Base-by-base conservation (phyloP, 306 rosid genomes). In the Begonia peltatifolia region DNA sequence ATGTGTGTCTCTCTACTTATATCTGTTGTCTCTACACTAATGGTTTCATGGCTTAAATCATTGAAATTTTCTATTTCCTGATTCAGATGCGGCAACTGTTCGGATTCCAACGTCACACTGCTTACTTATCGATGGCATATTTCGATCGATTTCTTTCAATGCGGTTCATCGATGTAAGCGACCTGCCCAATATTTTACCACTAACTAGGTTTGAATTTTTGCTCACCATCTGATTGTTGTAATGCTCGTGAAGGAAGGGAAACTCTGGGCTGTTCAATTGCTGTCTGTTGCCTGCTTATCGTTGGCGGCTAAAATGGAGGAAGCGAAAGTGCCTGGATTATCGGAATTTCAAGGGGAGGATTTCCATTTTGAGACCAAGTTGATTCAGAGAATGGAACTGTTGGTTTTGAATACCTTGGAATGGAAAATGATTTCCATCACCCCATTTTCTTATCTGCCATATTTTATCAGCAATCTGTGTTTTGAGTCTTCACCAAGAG, bases 221-320 rank as follows among this genome's bases (percentile, higher is more conserved):
- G 11, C 38, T 64, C 15, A 22, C 46, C 16, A 16, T 17, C 47
- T 9, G 14, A 6, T 41, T 41, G 13, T 47, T 12, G 36, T 13
- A 14, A 65, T 50, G 64, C 14, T 49, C 58, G 51, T 53, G 62
- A 57, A 90, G 97, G 92, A 68, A 71, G 77, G 73, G 10, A 73
- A 79, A 69, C 53, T 80, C 11, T 90, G 97, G 97, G 83, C 84
- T 54, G 55, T 85, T 64, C 66, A 76, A 59, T 61, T 90, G 38
- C 46, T 83, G 65, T 77, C 92, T 12, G 77, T 83, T 55, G 94
- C 82, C 30, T 85, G 92, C 55, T 69, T 90, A 68, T 78, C 94
- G 9, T 56, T 90, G 53, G 97, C 95, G 25, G 97, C 94, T 17
- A 90, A 90, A 74, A 85, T 90, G 92, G 97, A 85, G 76, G 95